These are phyloP conservation scores for Lecanicillium sp. DNA, from an alignment of 2,329 filamentous ascomycete genomes.

Conservation along the genomic window DNA sequence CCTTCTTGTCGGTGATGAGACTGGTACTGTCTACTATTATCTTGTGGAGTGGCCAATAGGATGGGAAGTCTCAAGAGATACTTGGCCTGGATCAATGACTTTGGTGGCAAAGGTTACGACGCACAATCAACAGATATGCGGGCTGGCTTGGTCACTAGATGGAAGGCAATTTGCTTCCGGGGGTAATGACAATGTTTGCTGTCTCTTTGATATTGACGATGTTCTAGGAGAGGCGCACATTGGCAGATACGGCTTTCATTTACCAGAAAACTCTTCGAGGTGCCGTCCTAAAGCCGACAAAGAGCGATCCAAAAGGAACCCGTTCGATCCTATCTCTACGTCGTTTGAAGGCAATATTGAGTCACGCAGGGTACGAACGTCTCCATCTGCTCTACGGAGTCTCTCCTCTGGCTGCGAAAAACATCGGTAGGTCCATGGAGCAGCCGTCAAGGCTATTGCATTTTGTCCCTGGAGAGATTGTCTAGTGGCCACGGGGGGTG, in stretches of 20 bases:
- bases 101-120: slow-evolving; percentile 69
- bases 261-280: too few species aligned
- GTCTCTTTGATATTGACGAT: slow-evolving; percentile 64
- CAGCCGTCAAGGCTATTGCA: slow-evolving; percentile 92
- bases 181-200: slow-evolving; percentile 86
- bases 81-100: slow-evolving; percentile 71
- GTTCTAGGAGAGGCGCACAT: slow-evolving; percentile 31
- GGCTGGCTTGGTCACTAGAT: slow-evolving; percentile 77
- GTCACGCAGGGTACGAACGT: slow-evolving; percentile 19
- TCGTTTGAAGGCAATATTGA: slow-evolving; percentile 9
- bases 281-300: too few species aligned
- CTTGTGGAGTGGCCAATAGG: slow-evolving; percentile 73
- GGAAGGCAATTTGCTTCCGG: slow-evolving; percentile 76
- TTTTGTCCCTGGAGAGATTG: slow-evolving; percentile 92
- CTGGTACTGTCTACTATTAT: slow-evolving; percentile 80
- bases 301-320: too few species aligned
- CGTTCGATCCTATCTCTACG: too few species aligned
- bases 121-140: slow-evolving; percentile 87
- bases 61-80: slow-evolving; percentile 54
- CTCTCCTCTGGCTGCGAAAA: slow-evolving; percentile 51
- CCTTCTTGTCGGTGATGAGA: slow-evolving; percentile 77
- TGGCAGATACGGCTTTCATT: neutral
- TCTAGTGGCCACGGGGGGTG: slow-evolving; percentile 83
- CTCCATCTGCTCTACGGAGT: slow-evolving; percentile 32
- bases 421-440: slow-evolving; percentile 70